Base-by-base conservation (phyloP, 257 asterid genomes). In the Ilex aquifolium region DNA sequence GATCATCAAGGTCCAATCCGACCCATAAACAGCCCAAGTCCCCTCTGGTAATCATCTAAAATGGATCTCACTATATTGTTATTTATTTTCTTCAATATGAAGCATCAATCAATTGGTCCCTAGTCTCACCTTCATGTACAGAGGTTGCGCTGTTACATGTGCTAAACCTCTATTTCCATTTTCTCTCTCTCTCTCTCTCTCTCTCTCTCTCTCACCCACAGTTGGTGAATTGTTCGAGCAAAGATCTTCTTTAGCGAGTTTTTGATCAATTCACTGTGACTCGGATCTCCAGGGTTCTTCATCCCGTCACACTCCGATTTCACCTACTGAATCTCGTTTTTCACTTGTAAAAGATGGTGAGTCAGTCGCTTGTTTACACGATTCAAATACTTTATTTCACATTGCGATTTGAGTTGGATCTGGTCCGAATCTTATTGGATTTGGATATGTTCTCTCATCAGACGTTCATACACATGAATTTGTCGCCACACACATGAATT, bases 211-310 rank as follows among this genome's bases (percentile, higher is more conserved):
- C 27, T 21, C 27, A 36, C 42, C 42, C 5, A 36, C 42, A 36
- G 42, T 36, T 36, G 42, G 42, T 36, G 42, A 36, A 36, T 21
- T 36, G 42, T 8, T 49, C n/a, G 54, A 15, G 10, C 54, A 12
- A 21, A 49, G 17, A 15, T 49, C 54, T 12, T n/a, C 54, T 21
- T 12, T 49, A 49, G 54, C 27, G 27, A 49, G 42, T 49, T 4
- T 49, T n/a, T 12, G 14, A 15, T n/a, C 16, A 12, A 15, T 49
- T 49, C 54, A 21, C n/a, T n/a, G 14, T n/a, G 74, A 54, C 61
- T 73, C 76, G 55, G 77, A 77, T 74, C 79, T 65, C 63, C 60
- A 56, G 74, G 27, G 69, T 69, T 65, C 50, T 58, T 61, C 59
- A 54, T 44, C 27, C 27, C 31, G 27, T 21, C 27, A 21, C 27